Conservation (phyloP, 768 basidiomycete species). For the Rhizopogon salebrosus region DNA sequence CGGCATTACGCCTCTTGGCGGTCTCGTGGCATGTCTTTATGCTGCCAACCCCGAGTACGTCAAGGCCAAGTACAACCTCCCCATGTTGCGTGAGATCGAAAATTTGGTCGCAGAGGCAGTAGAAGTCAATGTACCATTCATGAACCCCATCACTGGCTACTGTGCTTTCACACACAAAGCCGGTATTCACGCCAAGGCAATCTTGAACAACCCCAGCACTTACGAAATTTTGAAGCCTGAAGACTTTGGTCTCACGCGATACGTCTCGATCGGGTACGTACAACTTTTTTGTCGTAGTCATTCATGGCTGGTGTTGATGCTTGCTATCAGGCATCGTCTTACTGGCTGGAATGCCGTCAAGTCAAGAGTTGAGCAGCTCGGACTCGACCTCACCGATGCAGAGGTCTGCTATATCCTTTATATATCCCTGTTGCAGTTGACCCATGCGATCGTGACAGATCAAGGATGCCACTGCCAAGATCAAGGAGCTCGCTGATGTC, state of each 20-base stretch:
- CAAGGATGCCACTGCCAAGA: constrained; percentile 98
- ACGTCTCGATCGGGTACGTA: constrained; percentile 89
- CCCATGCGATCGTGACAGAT: constrained; percentile 39
- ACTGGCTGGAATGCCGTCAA: constrained; percentile 99
- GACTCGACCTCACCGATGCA: constrained; percentile 83
- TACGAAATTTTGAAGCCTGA: constrained; percentile 99
- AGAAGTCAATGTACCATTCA: constrained; percentile 96
- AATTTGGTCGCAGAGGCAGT: constrained; percentile 99
- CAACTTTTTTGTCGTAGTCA: neutral
- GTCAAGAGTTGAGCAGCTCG: constrained; percentile 96
- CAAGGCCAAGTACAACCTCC: constrained; percentile 98
- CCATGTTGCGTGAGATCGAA: constrained; percentile 97
- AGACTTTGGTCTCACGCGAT: constrained; percentile 96
- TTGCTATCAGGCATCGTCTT: constrained; percentile 66
- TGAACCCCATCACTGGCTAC: constrained; percentile 95
- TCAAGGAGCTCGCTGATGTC: constrained; percentile 98
- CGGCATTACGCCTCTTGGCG: constrained; percentile 97
- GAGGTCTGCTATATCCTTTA: constrained; percentile 42
- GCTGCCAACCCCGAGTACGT: constrained; percentile 98
- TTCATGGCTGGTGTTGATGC: neutral
- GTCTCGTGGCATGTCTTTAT: constrained; percentile 93
- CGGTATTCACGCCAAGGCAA: constrained; percentile 99
- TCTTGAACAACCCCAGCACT: constrained; percentile 97
- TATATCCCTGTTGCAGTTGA: neutral
- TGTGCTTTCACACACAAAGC: constrained; percentile 99